Conservation (phyloP, 352 stramenopile genomes). For the Globisporangium nodosum region DNA sequence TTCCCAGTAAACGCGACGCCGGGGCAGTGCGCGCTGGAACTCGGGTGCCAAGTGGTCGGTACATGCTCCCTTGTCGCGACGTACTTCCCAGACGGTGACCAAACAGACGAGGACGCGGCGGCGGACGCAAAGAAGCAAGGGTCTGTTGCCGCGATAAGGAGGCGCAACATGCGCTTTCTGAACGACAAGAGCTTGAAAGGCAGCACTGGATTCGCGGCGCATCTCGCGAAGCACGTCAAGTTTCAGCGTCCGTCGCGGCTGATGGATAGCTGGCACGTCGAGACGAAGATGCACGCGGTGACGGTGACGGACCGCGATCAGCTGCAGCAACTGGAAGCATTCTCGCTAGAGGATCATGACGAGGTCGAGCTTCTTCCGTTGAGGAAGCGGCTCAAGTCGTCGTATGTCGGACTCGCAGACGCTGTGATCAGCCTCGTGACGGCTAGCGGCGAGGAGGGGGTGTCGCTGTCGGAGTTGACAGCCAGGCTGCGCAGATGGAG, state of each 20-base stretch:
- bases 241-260: conserved; percentile 53
- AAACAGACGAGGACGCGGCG: conserved; percentile 11
- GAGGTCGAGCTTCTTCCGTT: background rate
- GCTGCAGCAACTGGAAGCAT: conserved; percentile 39
- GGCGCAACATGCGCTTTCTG: conserved; percentile 39
- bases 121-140: conserved; percentile 10
- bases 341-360: conserved; percentile 30
- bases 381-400: background rate
- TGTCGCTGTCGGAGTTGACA: conserved; percentile 28
- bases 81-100: conserved; percentile 21
- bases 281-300: conserved; percentile 54
- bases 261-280: conserved; percentile 68
- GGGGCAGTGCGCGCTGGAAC: conserved; percentile 61
- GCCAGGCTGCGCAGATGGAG: conserved; percentile 11
- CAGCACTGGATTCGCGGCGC: conserved; percentile 57
- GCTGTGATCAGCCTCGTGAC: conserved; percentile 25
- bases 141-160: conserved; percentile 12
- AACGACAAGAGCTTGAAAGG: conserved; percentile 61
- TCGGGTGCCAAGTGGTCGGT: conserved; percentile 61
- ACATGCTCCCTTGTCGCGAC: conserved; percentile 44
- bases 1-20: conserved; percentile 68
- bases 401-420: background rate
- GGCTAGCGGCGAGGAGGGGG: conserved; percentile 36
- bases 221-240: conserved; percentile 62
- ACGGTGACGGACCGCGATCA: conserved; percentile 30